Base-by-base conservation (phyloP, 257 asterid species). In the Fraxinus cuspidata region DNA sequence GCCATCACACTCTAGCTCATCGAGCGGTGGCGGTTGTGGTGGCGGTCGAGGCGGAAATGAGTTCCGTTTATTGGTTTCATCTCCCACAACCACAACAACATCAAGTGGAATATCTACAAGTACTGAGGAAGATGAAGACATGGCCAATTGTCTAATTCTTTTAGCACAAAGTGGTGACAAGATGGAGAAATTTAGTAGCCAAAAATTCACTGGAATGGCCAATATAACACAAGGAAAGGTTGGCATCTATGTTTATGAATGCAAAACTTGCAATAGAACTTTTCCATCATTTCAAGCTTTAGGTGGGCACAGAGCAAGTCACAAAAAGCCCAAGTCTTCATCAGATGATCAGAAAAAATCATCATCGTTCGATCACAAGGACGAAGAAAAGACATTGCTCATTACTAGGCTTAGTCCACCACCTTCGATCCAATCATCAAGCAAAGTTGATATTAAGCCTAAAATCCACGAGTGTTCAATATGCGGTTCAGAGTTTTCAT, bases 251-350 rank as follows among this genome's bases (percentile, higher is more conserved):
- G 91, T 85, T 19, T 92, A 94, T 40, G 97, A 92, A 84, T 94
- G 97, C 84, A 94, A 90, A 69, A 92, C 97, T 12, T 94, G 97
- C 77, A 87, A 81, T 84, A 81, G 96, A 53, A 81, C 85, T n/a
- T 94, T 92, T 79, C 88, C 96, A 3, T 90, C 97, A 0, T 94
- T 92, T 69, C 98, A 94, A 79, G 98, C 98, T 40, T 78, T 94
- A 34, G 98, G 98, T 5, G 98, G 97, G 23, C 98, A 94, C 83
- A 74, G 98, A 64, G 91, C 98, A 7, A 89, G 98, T 72, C 98
- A 94, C 78, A 94, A 90, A 83, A 88, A 84, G 81, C 92, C 89
- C 1, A 92, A 89, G 76, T 64, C 84, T 44, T 51, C 80, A 68
- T n/a, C 68, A 0, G 90, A 84, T 25, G 90, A 82, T 71, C 88